Evolutionary conservation across 2,329 filamentous ascomycete species (phyloP), one percentile per base, ranked within the genome.

Genomic region (Trichoderma arundinaceum): DNA sequence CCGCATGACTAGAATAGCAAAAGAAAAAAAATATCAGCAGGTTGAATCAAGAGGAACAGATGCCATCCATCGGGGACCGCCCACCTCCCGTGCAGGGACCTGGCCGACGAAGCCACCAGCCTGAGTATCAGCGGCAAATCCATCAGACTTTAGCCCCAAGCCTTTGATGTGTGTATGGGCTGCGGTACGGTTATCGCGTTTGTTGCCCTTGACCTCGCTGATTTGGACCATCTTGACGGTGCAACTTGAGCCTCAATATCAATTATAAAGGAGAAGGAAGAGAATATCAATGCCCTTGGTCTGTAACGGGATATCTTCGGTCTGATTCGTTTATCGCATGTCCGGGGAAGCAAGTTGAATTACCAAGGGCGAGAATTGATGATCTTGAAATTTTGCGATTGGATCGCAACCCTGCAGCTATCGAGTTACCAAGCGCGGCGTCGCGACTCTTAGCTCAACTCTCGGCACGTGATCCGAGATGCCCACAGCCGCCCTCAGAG

Each of bases 81-180:
- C 70, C 81, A 96, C 92, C 86, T 99, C 95, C 81, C 95, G 88
- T 69, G 95, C 95, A 67, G 89, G 85, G 64, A 86, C 84, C 79
- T 99, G 95, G 60, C 95, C 95, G 56, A 98, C 90, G 74, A 98
- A 99, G 41, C 95, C 95, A 71, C 88, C 87, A 39, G 88, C 86
- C 68, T 91, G 86, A 70, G 86, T 86, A 76, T 97, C 94, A 68
- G 95, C 94, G 68, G 95, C 92, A 60, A 86, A 89, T 69, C 95
- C 95, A 88, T 97, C 92, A 57, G 87, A 77, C 75, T 92, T 91
- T 72, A 99, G 81, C 17, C 95, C 95, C 46, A 99, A 85, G 59
- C 95, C 95, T 78, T 93, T 96, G 85, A 99, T 99, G 80, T 99
- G 95, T 61, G 94, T 97, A 81, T 99, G 95, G 72, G 94, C 91